phyloP scores from a whole-genome alignment of 768 basidiomycete genomes.

The Epithele typhae region DNA sequence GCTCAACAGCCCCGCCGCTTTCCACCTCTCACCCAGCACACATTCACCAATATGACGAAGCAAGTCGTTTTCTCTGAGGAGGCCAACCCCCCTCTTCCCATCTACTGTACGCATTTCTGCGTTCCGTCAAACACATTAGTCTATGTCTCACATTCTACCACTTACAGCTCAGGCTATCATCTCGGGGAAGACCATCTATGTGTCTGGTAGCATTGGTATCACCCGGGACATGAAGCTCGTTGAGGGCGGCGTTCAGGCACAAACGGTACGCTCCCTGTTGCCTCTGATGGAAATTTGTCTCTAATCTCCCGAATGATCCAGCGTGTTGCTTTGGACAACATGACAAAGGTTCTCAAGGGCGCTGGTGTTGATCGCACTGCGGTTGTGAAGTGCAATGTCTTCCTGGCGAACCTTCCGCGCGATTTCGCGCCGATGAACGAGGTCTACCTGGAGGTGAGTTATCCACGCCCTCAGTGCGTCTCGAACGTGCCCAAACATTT shows the following conservation, averaged over 20 bases:
- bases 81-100: conserved; percentile 31
- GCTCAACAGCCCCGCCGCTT: too few relatives aligned
- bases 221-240: conserved; percentile 28
- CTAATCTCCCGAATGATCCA: conserved; percentile 17
- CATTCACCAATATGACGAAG: conserved; percentile 23
- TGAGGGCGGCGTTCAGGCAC: conserved; percentile 32
- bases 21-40: too few relatives aligned
- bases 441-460: conserved; percentile 31
- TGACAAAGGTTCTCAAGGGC: conserved; percentile 32
- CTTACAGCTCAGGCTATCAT: conserved; percentile 34
- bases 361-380: conserved; percentile 34
- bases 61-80: conserved; percentile 25
- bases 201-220: conserved; percentile 38
- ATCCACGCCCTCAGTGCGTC: too few relatives aligned
- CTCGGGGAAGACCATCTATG: conserved; percentile 32
- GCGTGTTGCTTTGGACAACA: conserved; percentile 36
- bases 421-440: conserved; percentile 38
- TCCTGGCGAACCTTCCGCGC: conserved; percentile 31
- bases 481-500: too few relatives aligned
- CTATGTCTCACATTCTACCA: neutral
- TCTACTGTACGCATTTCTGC: conserved; percentile 26
- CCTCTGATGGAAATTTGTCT: neutral
- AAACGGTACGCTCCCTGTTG: conserved; percentile 29
- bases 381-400: conserved; percentile 39
- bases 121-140: too few relatives aligned